Percentiles rank a stretch among this genome's conserved stretches.
Evolutionary conservation across 495 filamentous ascomycete species (phyloP).

Genomic region (Chaetomium tenue): DNA sequence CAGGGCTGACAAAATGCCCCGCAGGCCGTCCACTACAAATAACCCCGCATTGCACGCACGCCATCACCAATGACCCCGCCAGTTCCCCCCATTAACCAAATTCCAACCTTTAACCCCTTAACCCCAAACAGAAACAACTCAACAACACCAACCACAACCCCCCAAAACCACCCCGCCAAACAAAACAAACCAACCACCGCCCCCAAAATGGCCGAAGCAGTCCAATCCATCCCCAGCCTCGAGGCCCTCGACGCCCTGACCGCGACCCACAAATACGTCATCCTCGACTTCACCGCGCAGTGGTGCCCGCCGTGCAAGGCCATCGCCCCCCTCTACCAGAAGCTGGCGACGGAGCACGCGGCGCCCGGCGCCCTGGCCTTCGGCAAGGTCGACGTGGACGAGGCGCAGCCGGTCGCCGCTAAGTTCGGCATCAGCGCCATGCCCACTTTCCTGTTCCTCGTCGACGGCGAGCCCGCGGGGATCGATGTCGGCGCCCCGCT

Average conservation of each 20-base stretch:
- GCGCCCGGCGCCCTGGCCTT: slow-evolving; percentile 51
- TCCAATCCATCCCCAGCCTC: slow-evolving; percentile 30
- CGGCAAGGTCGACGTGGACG: slow-evolving; percentile 60
- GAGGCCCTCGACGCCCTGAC: slow-evolving; percentile 37
- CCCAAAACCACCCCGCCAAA: not conserved
- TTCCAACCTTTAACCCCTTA: not conserved
- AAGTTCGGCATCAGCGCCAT: slow-evolving; percentile 55
- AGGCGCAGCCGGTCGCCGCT: slow-evolving; percentile 46
- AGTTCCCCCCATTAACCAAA: not conserved
- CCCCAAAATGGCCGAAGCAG: slow-evolving; percentile 26
- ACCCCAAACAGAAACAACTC: not conserved
- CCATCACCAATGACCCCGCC: not conserved
- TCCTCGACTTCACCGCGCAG: slow-evolving; percentile 55
- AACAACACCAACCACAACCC: not conserved
- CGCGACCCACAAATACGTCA: slow-evolving; percentile 41
- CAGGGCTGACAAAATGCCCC: not conserved
- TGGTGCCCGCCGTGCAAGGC: slow-evolving; percentile 70
- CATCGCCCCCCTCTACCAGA: slow-evolving; percentile 60
- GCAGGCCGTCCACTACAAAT: not conserved
- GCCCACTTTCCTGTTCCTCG: slow-evolving; percentile 85
- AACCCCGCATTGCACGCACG: not conserved
- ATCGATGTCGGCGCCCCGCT: slow-evolving; percentile 54
- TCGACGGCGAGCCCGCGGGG: slow-evolving; percentile 63
- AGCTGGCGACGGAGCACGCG: slow-evolving; percentile 48
- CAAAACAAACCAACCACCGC: too few relatives aligned